Evolutionary conservation across 305 asterid species (phyloP).

Genomic region (Euphrasia arctica): DNA sequence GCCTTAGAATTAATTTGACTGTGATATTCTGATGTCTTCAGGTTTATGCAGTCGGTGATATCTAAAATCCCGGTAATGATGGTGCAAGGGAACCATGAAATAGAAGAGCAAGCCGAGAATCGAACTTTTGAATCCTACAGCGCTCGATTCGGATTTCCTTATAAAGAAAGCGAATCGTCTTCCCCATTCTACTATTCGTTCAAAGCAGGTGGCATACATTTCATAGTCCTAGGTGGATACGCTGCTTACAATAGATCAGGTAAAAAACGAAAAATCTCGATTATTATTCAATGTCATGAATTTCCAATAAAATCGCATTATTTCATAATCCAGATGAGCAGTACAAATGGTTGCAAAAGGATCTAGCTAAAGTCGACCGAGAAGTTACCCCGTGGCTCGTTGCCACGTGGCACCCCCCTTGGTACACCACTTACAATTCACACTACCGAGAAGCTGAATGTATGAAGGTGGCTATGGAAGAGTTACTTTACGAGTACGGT

Average conservation of each 20-base stretch:
- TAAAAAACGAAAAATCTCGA: conserved; percentile 18
- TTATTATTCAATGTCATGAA: not conserved
- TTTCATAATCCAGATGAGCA: conserved; percentile 56
- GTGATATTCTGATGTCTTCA: conserved; percentile 23
- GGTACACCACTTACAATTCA: conserved; percentile 81
- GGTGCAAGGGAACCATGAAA: conserved; percentile 95
- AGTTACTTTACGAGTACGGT: conserved; percentile 58
- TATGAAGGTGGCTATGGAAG: conserved; percentile 90
- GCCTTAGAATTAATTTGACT: not conserved
- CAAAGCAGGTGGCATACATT: conserved; percentile 94
- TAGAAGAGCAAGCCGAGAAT: conserved; percentile 68
- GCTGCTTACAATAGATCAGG: conserved; percentile 63
- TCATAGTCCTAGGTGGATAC: conserved; percentile 81
- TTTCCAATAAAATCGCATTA: not conserved
- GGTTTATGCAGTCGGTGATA: conserved; percentile 83
- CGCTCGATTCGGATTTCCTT: conserved; percentile 87
- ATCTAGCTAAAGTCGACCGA: conserved; percentile 63
- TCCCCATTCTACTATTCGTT: conserved; percentile 83
- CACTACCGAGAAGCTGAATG: conserved; percentile 97
- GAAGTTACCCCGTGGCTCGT: conserved; percentile 85
- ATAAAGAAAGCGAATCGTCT: conserved; percentile 71
- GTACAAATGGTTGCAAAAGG: conserved; percentile 82
- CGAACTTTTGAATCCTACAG: conserved; percentile 67
- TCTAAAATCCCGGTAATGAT: conserved; percentile 89
- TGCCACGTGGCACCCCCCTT: conserved; percentile 94